phyloP scores from a whole-genome alignment of 2,329 filamentous ascomycete species.

The Colletotrichum gigasporum region DNA sequence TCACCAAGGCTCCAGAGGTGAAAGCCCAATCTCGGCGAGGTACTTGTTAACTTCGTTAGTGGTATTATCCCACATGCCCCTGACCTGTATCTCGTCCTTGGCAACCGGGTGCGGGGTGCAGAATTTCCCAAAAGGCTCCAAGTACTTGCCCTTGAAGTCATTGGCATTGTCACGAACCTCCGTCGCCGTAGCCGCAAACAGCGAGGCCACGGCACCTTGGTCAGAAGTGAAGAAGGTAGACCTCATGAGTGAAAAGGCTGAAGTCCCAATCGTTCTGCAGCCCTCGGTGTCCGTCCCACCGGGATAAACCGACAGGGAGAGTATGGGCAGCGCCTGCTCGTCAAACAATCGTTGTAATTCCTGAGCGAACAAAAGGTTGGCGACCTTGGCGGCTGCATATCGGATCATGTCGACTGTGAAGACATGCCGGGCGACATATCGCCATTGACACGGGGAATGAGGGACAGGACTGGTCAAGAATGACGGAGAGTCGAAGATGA shows the following conservation, averaged over 20 bases:
- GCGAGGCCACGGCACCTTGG: slow-evolving; percentile 28
- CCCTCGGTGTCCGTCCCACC: slow-evolving; percentile 31
- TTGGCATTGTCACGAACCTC: slow-evolving; percentile 22
- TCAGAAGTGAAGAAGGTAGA: slow-evolving; percentile 25
- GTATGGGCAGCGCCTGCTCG: slow-evolving; percentile 24
- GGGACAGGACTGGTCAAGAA: slow-evolving; percentile 23
- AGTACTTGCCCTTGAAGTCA: slow-evolving; percentile 33
- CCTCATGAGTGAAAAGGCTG: slow-evolving; percentile 18
- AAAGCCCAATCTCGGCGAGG: slow-evolving; percentile 6
- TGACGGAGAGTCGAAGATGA: slow-evolving; percentile 33
- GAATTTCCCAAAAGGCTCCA: slow-evolving; percentile 31
- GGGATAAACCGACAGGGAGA: slow-evolving; percentile 33
- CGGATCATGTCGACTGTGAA: slow-evolving; percentile 36
- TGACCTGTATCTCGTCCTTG: slow-evolving; percentile 21
- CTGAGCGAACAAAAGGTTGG: slow-evolving; percentile 34
- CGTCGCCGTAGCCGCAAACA: slow-evolving; percentile 35
- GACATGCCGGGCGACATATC: slow-evolving; percentile 7
- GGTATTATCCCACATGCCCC: slow-evolving; percentile 34
- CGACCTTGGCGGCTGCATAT: slow-evolving; percentile 37
- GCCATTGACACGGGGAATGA: slow-evolving; percentile 31
- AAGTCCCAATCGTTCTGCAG: not conserved
- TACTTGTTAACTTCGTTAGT: slow-evolving; percentile 28
- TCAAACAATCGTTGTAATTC: slow-evolving; percentile 36
- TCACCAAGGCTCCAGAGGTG: not conserved
- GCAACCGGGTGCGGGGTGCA: slow-evolving; percentile 23